Percentiles rank a stretch among this genome's conserved stretches.
Conservation (phyloP, 83 land plant species). For the Picea abies region DNA sequence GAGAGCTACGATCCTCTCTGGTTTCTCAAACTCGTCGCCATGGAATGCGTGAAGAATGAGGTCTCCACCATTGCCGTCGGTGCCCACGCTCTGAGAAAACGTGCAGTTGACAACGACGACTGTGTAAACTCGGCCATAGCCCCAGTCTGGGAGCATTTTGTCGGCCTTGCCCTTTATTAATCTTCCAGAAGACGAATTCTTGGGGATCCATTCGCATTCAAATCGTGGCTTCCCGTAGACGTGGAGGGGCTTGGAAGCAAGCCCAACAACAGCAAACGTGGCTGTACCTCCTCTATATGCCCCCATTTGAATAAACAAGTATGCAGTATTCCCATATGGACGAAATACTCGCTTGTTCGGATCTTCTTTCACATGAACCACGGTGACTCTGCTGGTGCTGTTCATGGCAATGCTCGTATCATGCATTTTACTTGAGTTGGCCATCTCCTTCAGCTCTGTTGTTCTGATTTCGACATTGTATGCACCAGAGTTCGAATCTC, state of each 20-base stretch:
- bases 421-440: no score
- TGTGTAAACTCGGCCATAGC: constrained; percentile 54
- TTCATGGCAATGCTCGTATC: background rate
- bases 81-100: constrained; percentile 43
- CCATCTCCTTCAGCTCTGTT: background rate
- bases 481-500: background rate
- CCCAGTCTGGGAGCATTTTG: constrained; percentile 58
- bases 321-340: constrained; percentile 61
- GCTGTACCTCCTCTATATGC: constrained; percentile 71
- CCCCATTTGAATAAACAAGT: constrained; percentile 68
- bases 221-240: constrained; percentile 31
- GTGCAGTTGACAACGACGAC: constrained; percentile 63
- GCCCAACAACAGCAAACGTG: constrained; percentile 67
- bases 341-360: constrained; percentile 37
- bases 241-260: constrained; percentile 61
- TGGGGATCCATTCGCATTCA: constrained; percentile 47
- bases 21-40: constrained; percentile 25
- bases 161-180: constrained; percentile 22
- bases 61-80: constrained; percentile 55
- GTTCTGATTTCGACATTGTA: background rate
- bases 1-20: constrained; percentile 50
- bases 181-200: background rate
- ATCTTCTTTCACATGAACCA: background rate
- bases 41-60: constrained; percentile 51
- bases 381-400: no score